Evolutionary conservation across 140 eudicot genomes (phyloP), one percentile per base, ranked within the genome.

Genomic region (Stevia rebaudiana): DNA sequence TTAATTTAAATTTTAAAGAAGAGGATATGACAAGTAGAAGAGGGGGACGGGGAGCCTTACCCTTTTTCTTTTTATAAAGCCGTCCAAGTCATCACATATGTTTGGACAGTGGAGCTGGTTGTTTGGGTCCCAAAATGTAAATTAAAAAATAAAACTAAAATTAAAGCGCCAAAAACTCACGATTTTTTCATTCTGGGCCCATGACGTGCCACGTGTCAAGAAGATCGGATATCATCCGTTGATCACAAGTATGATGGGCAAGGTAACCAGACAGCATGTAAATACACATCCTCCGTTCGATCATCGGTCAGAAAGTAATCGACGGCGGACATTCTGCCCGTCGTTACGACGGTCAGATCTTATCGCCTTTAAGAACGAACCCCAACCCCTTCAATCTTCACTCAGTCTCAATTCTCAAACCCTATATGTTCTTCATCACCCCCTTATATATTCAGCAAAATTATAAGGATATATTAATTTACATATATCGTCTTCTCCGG

Each of bases 361-460:
- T 78, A 73, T 76, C 81, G 82, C 94, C 96, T 85, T 80, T 85
- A 85, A 84, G 89, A 85, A 63, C 82, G 83, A 36, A 30, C 73
- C 79, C 75, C 76, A 71, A 65, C 71, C 87, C 87, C 71, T 44
- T 70, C 69, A 36, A 79, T 84, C 83, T 72, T 78, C 81, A 81
- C 83, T 74, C 83, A 78, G 65, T 67, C 76, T 44, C 83, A 78
- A 81, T 78, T 67, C 76, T 44, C 83, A 78, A 81, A 81, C 87
- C 87, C 83, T 82, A 82, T 71, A 53, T n/a, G n/a, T 49, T 28
- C 37, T 31, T 22, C 62, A 39, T 70, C 46, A 70, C 62, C 62
- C 6, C 64, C 74, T 48, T 58, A 36, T 1, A 50, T 59, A 68
- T 37, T 37, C 37, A 22, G 23, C 36, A 21, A 33, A 44, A 15